phyloP scores from a whole-genome alignment of 352 stramenopile genomes.

The Pythium sp. region DNA sequence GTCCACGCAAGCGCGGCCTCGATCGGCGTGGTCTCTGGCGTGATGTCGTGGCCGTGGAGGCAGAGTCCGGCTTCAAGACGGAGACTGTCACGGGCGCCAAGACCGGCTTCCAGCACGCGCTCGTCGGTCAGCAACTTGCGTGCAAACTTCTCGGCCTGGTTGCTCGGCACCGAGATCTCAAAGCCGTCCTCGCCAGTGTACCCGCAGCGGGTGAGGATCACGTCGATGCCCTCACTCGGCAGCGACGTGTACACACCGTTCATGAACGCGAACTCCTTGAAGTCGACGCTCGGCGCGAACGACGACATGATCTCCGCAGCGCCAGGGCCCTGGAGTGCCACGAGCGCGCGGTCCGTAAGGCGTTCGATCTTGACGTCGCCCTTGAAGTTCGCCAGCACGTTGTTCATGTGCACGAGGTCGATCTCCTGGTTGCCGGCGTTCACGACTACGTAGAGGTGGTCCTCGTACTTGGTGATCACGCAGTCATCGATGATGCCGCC shows the following conservation, averaged over 20 bases:
- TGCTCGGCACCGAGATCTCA: constrained; percentile 91
- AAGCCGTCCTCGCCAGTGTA: constrained; percentile 99
- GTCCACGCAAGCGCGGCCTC: constrained; percentile 94
- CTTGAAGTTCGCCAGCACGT: constrained; percentile 77
- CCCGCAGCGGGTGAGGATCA: constrained; percentile 93
- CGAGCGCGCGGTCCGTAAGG: constrained; percentile 90
- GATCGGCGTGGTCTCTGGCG: constrained; percentile 93
- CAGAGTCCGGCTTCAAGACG: constrained; percentile 97
- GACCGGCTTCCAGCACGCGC: constrained; percentile 88
- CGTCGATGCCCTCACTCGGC: constrained; percentile 54
- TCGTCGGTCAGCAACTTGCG: constrained; percentile 57
- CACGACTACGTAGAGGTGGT: constrained; percentile 95
- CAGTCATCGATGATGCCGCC: constrained; percentile 99
- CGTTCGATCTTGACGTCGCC: constrained; percentile 95
- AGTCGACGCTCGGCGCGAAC: constrained; percentile 87
- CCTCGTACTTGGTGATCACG: constrained; percentile 95
- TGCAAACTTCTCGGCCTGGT: constrained; percentile 52
- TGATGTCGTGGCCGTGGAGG: constrained; percentile 98
- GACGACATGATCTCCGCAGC: constrained; percentile 82
- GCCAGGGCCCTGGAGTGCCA: constrained; percentile 95
- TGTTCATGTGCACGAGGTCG: constrained; percentile 94
- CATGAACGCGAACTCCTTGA: constrained; percentile 96
- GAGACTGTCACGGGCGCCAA: constrained; percentile 96
- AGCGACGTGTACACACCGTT: constrained; percentile 89
- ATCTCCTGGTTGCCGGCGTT: constrained; percentile 97